Conservation (phyloP, 2,329 filamentous ascomycete genomes). For the Fusarium floridanum region DNA sequence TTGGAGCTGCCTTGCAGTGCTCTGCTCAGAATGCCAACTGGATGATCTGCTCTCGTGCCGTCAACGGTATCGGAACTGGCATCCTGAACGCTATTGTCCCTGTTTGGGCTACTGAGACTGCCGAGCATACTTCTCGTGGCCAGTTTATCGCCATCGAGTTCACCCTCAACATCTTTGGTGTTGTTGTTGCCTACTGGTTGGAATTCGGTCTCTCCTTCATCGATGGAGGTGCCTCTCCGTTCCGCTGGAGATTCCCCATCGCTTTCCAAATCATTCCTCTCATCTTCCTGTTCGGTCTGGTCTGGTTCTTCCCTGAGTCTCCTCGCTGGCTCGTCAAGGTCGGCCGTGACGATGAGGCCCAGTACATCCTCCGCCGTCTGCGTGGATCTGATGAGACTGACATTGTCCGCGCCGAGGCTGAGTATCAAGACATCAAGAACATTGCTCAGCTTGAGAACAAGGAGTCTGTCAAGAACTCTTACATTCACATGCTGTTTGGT, state of each 20-base stretch:
- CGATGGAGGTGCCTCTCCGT: conserved; percentile 67
- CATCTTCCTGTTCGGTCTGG: conserved; percentile 64
- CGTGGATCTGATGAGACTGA: conserved; percentile 70
- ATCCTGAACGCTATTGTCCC: conserved; percentile 78
- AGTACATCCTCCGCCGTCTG: conserved; percentile 73
- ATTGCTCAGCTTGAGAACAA: conserved; percentile 63
- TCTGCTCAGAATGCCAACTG: conserved; percentile 37
- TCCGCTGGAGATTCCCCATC: conserved; percentile 77
- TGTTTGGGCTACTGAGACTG: conserved; percentile 78
- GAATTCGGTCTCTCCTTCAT: conserved; percentile 72
- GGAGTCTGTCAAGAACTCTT: conserved; percentile 71
- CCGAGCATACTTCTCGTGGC: conserved; percentile 75
- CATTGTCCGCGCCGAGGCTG: conserved; percentile 66
- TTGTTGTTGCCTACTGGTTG: conserved; percentile 68
- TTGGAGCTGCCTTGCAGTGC: conserved; percentile 29
- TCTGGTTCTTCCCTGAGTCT: conserved; percentile 79
- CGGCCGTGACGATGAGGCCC: conserved; percentile 75
- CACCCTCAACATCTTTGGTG: conserved; percentile 45
- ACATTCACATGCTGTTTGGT: conserved; percentile 76
- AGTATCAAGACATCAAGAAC: conserved; percentile 77
- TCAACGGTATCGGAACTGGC: conserved; percentile 69
- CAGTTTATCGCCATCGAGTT: conserved; percentile 77
- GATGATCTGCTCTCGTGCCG: conserved; percentile 49
- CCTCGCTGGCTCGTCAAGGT: conserved; percentile 76
- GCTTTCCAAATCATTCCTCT: conserved; percentile 78